Base-by-base conservation (phyloP, 2,329 filamentous ascomycete genomes). In the Diaporthe ilicicola region DNA sequence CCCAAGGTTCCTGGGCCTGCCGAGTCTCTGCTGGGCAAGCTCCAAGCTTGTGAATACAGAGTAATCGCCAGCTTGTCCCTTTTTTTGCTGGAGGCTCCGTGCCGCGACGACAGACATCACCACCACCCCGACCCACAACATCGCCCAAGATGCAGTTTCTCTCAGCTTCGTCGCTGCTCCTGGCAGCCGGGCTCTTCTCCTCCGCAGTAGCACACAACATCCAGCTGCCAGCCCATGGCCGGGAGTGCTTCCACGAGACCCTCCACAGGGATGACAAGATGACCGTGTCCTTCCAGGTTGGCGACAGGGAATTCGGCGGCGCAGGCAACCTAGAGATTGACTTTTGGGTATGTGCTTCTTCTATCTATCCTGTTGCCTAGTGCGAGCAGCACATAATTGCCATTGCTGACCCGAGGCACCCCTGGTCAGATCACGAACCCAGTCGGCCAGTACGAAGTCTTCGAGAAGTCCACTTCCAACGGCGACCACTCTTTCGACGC, bases 201-300 rank as follows among this genome's bases (percentile, higher is more conserved):
- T 88, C 90, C 77, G 87, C 91, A 75, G 87, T 89, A 73, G 94
- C 94, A 77, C 96, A 99, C 89, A 98, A 97, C 87, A 98, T 99
- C 83, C 94, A 96, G 82, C 91, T 99, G 79, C 92, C 92, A 74
- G 92, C 95, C 77, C 94, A 99, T 84, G 93, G 94, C 79, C 90
- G 94, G 84, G 96, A 99, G 86, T 99, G 96, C 87, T 99, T 98
- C 88, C 93, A 97, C 87, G 96, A 99, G 86, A 84, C 87, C 77
- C 90, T 99, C 72, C 95, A 97, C 86, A 90, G 89, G 81, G 96
- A 97, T 82, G 96, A 99, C 86, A 93, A 92, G 83, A 99, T 99
- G 96, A 98, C 94, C 10, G 95, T 99, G 72, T 97, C 95, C 37
- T 99, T 97, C 88, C 96, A 98, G 85, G 95, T 98, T 71, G 96